These are phyloP conservation scores for Fraxinus floribunda DNA, from an alignment of 305 asterid species.

Conservation along the genomic window DNA sequence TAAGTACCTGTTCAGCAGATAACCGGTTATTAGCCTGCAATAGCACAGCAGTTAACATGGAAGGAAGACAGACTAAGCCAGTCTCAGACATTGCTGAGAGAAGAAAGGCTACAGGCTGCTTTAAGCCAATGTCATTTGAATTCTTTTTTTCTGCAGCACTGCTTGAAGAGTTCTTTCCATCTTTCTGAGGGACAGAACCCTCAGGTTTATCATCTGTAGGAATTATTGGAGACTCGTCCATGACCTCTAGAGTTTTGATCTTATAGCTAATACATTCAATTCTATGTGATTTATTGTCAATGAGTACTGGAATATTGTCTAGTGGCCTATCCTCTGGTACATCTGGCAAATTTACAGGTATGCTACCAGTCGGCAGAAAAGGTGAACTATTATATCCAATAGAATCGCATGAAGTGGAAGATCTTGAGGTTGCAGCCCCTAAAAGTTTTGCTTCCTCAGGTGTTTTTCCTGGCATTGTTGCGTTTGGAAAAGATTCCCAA, in stretches of 20 bases:
- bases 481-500: conserved; percentile 63
- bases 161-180: conserved; percentile 33
- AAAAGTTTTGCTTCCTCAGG: conserved; percentile 26
- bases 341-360: conserved; percentile 36
- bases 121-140: conserved; percentile 40
- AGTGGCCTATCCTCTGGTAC: conserved; percentile 51
- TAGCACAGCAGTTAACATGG: conserved; percentile 91
- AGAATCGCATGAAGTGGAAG: conserved; percentile 27
- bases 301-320: conserved; percentile 27
- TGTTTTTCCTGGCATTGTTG: conserved; percentile 31
- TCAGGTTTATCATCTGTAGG: conserved; percentile 39
- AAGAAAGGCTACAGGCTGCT: conserved; percentile 69
- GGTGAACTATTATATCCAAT: conserved; percentile 23
- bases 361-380: conserved; percentile 23
- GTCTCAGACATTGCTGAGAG: conserved; percentile 85
- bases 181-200: conserved; percentile 43
- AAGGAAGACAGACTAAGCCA: conserved; percentile 97
- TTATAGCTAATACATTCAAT: conserved; percentile 30
- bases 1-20: conserved; percentile 76
- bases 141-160: conserved; percentile 40
- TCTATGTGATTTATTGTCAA: conserved; percentile 35
- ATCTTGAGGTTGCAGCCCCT: conserved; percentile 39
- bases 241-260: no score
- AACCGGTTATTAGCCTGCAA: conserved; percentile 91
- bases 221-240: conserved; percentile 33